These are phyloP conservation scores for Maudiozyma pseudohumilis DNA, from an alignment of 805 yeast genomes.

Conservation along the genomic window DNA sequence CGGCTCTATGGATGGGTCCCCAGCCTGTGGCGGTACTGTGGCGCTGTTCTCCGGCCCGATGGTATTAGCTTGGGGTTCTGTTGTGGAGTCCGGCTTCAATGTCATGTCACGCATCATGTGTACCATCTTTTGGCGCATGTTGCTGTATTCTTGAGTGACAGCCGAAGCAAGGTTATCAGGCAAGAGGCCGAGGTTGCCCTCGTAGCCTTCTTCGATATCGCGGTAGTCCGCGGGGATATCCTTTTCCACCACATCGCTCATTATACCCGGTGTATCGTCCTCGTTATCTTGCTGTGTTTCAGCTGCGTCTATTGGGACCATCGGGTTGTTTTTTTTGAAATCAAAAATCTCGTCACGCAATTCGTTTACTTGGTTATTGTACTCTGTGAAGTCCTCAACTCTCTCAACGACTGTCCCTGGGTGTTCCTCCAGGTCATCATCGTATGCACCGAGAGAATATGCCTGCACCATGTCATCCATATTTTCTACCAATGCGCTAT, in stretches of 20 bases:
- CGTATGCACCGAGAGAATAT: conserved; percentile 49
- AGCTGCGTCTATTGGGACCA: conserved; percentile 2
- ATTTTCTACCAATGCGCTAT: conserved; percentile 34
- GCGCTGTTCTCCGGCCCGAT: too few species aligned
- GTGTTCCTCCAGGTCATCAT: conserved; percentile 46
- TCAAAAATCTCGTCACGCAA: conserved; percentile 20
- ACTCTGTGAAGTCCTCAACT: conserved; percentile 42
- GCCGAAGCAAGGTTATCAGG: conserved; percentile 36
- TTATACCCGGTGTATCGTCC: conserved; percentile 11
- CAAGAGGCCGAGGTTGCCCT: conserved; percentile 13
- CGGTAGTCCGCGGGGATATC: conserved; percentile 22
- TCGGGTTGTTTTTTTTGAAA: conserved; percentile 16
- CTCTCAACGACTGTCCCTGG: conserved; percentile 46
- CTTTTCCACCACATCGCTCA: conserved; percentile 24
- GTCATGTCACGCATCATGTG: conserved; percentile 24
- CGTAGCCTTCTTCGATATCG: conserved; percentile 15
- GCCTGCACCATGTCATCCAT: conserved; percentile 52
- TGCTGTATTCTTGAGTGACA: conserved; percentile 46
- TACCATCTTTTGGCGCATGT: conserved; percentile 42
- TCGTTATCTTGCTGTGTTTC: conserved; percentile 16
- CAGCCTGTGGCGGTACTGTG: conserved; percentile 35
- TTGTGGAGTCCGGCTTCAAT: not conserved
- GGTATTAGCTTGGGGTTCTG: too few species aligned
- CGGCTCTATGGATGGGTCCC: conserved; percentile 41
- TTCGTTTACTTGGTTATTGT: conserved; percentile 39